Base-by-base conservation (phyloP, 805 yeast species). In the Starmerella asiatica region DNA sequence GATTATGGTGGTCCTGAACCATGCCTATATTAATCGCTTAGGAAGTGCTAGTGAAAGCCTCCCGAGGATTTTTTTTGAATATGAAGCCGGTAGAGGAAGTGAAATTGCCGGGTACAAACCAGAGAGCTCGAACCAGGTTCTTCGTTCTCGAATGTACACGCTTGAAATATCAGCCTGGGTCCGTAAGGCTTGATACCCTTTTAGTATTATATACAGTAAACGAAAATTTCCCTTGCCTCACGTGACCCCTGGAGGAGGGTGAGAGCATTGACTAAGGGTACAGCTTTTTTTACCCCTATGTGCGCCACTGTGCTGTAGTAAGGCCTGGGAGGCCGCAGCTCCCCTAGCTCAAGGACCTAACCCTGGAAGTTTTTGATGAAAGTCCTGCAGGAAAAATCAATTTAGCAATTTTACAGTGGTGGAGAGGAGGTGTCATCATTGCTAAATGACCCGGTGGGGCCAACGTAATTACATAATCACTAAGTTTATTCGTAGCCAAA, bases 41-140 rank as follows among this genome's bases (percentile, higher is more conserved):
- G 36, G 49, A 44, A 30, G 18, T 44, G 44, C 49, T 46, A 46
- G 26, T 41, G 45, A 46, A 46, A 46, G 49, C 47, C 42, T 46
- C 49, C 49, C 39, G 24, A 28, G 34, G 34, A 20, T 29, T 27
- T 16, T 9, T 34, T 6, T 11, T 23, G 15, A 21, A 19, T 18
- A 16, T 34, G 24, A 23, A 17, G 30, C 31, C 9, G 37, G 30
- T n/a, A 14, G n/a, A 28, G 31, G 31, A 28, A 28, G 28, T 9
- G 9, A 24, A 24, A 9, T n/a, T 7, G 18, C 5, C 8, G 39
- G 33, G 32, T 29, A 32, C 24, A 20, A 29, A 29, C 23, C 3
- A 29, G 18, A 31, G 38, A 34, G 32, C 32, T 24, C 29, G 38
- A 32, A 19, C 26, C 11, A 11, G 11, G 11, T 7, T 7, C 11